A percentile compares a stretch with the other conserved stretches of the same genome.
These are phyloP conservation scores for Scutellaria baicalensis DNA, from an alignment of 257 asterid genomes.

Conservation along the genomic window DNA sequence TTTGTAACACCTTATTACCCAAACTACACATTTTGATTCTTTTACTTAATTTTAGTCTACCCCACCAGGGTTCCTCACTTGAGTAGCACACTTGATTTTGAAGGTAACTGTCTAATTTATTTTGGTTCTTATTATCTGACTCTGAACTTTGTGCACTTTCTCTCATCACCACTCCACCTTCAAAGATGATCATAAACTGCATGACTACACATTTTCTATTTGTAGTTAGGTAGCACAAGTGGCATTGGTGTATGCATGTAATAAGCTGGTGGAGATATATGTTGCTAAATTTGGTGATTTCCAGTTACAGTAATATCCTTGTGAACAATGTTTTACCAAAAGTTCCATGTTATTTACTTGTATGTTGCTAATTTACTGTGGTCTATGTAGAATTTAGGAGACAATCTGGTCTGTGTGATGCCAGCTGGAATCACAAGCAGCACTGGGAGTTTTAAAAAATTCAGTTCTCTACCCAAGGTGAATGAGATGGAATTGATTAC, in stretches of 20 bases:
- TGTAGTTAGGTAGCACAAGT: too few species aligned
- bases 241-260: not conserved
- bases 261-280: not conserved
- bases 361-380: conserved; percentile 7
- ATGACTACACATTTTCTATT: too few species aligned
- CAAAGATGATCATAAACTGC: too few species aligned
- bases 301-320: not conserved
- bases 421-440: conserved; percentile 42
- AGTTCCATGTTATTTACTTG: not conserved
- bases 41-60: not conserved
- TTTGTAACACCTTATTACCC: not conserved
- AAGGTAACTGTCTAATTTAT: not conserved
- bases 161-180: too few species aligned
- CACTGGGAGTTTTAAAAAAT: conserved; percentile 25
- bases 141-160: too few species aligned
- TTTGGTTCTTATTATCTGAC: not conserved
- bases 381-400: conserved; percentile 43
- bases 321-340: not conserved
- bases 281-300: not conserved
- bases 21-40: not conserved
- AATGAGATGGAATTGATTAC: conserved; percentile 68
- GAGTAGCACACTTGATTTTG: not conserved
- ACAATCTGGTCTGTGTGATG: conserved; percentile 47
- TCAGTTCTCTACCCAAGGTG: conserved; percentile 44
- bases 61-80: not conserved